Base-by-base conservation (phyloP, 208 protist species). In the Naegleria gruberi region DNA sequence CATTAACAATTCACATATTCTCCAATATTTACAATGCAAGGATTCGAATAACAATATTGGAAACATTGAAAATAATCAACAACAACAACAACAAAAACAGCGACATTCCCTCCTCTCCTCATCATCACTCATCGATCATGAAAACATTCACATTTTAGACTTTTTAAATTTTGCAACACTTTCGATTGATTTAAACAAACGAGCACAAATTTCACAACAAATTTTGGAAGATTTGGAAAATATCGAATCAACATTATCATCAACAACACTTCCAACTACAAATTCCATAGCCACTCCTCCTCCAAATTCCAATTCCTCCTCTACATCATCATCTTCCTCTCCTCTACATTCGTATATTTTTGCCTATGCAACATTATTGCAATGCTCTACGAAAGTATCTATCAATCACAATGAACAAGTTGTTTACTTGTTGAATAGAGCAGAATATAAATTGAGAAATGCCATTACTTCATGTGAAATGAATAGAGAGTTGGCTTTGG, bases 391-490 rank as follows among this genome's bases (percentile, higher is more conserved):
- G 10, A 77, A 77, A 77, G 34, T 0, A 7, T 37, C 12, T 7
- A 37, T 8, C 26, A 37, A 6, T 30, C 30, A 77, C 26, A 6
- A 12, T 37, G 65, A n/a, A 77, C 65, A 77, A 12, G 65, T 77
- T 8, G n/a, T 77, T 77, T n/a, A 37, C 34, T 77, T 77, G 34
- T n/a, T 77, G 6, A 77, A 77, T 37, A 77, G 34, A n/a, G 65
- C 65, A 77, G 65, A 77, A 37, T 77, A 77, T n/a, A 77, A 77
- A n/a, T 37, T 77, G 65, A 77, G 65, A 77, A 77, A 77, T 77
- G 65, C 65, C 26, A 37, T 77, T 4, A 77, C 65, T 15, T 77
- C 26, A 37, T 77, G 65, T 77, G 65, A 77, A 77, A 37, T 77
- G 30, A 77, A 6, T 77, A 19, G 30, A 77, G 65, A 77, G 34